Conservation (phyloP, 139 green algal species). For the Picochlorum costavermella region DNA sequence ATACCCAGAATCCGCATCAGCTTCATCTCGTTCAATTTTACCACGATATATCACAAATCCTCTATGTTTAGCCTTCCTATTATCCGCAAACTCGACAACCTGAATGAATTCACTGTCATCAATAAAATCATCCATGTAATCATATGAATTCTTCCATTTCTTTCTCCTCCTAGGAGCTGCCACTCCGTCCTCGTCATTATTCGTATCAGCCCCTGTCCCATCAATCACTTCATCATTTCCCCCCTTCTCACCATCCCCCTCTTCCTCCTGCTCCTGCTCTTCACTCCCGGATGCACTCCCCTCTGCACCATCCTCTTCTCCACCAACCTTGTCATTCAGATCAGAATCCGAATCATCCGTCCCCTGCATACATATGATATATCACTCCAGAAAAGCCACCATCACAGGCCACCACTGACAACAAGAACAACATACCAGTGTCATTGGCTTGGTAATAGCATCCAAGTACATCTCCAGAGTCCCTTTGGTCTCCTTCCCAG, state of each 20-base stretch:
- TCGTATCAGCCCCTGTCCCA: not conserved
- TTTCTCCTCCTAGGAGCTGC: not conserved
- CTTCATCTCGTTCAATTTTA: conserved; percentile 2
- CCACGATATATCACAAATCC: conserved; percentile 10
- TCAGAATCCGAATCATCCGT: not conserved
- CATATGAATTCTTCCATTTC: conserved; percentile 5
- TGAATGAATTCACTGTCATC: conserved; percentile 16
- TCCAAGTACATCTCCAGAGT: not conserved
- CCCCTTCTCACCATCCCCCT: not conserved
- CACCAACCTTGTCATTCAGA: not conserved
- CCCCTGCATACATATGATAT: not conserved
- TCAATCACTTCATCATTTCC: not conserved
- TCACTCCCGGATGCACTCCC: not conserved
- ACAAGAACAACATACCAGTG: not conserved
- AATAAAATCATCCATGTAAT: conserved; percentile 16
- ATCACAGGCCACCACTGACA: not conserved
- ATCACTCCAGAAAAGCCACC: not conserved
- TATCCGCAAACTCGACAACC: conserved; percentile 3
- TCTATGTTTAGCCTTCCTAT: conserved; percentile 8
- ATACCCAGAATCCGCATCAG: conserved; percentile 1
- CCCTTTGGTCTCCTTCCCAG: too few relatives aligned
- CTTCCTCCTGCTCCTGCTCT: not conserved
- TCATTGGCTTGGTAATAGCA: not conserved
- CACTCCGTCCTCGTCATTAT: not conserved
- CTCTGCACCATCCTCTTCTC: not conserved